These are phyloP conservation scores for Termitomyces heimii DNA, from an alignment of 768 basidiomycete genomes.

Conservation along the genomic window DNA sequence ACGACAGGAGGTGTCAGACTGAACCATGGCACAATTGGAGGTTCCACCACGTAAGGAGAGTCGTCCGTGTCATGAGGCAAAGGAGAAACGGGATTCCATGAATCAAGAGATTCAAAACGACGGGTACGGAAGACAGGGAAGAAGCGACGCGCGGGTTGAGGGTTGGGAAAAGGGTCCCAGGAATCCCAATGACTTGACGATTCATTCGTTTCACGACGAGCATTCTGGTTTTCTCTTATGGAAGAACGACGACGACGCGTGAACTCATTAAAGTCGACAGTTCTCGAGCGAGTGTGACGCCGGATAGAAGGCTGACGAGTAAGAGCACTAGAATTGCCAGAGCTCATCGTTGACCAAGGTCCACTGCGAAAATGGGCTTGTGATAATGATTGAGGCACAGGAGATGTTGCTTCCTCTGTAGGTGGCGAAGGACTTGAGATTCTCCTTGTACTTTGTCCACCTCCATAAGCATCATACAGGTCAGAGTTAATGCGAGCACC, in stretches of 20 bases:
- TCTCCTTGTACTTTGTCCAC: constrained; percentile 10
- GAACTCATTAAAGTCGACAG: constrained; percentile 69
- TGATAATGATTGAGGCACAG: constrained; percentile 12
- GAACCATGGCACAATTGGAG: constrained; percentile 18
- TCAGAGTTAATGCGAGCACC: constrained; percentile 55
- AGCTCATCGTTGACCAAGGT: constrained; percentile 26
- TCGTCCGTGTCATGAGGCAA: constrained; percentile 7
- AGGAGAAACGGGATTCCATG: constrained; percentile 20
- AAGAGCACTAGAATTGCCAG: constrained; percentile 24
- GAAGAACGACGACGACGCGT: constrained; percentile 57
- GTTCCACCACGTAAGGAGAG: constrained; percentile 6
- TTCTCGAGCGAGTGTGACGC: constrained; percentile 46
- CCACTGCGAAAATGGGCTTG: constrained; percentile 17
- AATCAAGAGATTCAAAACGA: constrained; percentile 28
- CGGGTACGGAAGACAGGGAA: constrained; percentile 46
- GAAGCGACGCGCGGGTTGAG: constrained; percentile 41
- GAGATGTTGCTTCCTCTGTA: constrained; percentile 21
- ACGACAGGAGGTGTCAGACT: constrained; percentile 18
- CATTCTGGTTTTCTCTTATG: constrained; percentile 28
- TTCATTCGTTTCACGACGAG: constrained; percentile 23
- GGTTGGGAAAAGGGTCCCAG: constrained; percentile 17
- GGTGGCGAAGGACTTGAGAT: constrained; percentile 29
- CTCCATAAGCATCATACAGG: constrained; percentile 57
- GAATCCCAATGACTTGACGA: constrained; percentile 23
- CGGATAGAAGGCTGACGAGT: constrained; percentile 58